Evolutionary conservation across 1,284 basidiomycete species (phyloP).

Genomic region (Boletus smithii): DNA sequence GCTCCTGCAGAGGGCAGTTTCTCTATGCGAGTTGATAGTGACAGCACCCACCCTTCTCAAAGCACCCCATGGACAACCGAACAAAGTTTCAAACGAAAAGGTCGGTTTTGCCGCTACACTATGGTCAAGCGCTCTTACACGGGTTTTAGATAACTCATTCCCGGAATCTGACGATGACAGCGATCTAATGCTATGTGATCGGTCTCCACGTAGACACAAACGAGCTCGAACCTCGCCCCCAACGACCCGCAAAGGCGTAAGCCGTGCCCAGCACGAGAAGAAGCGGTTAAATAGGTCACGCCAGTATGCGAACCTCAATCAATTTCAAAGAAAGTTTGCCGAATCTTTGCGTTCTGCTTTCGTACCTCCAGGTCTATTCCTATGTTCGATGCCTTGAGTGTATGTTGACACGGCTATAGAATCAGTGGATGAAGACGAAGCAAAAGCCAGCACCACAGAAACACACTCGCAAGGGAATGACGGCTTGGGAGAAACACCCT

Average conservation of each 20-base stretch:
- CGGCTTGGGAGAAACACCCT: background rate
- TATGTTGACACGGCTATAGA: conserved; percentile 16
- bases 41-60: conserved; percentile 15
- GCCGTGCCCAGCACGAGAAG: conserved; percentile 40
- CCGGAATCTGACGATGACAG: conserved; percentile 12
- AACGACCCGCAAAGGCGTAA: conserved; percentile 37
- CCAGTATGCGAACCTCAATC: conserved; percentile 35
- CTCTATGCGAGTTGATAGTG: conserved; percentile 31
- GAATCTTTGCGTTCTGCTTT: conserved; percentile 10
- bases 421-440: conserved; percentile 38
- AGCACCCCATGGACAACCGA: conserved; percentile 22
- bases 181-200: conserved; percentile 28
- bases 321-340: conserved; percentile 21
- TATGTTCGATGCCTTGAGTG: background rate
- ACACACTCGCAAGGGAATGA: conserved; percentile 7
- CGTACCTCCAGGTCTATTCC: conserved; percentile 18
- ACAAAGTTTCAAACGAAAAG: conserved; percentile 44
- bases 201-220: conserved; percentile 34
- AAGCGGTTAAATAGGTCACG: conserved; percentile 39
- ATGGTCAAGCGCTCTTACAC: conserved; percentile 11
- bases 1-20: conserved; percentile 27
- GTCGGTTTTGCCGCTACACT: conserved; percentile 28
- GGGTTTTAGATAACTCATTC: conserved; percentile 13
- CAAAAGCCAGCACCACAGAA: conserved; percentile 1
- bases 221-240: conserved; percentile 50